Percentiles rank a stretch among this genome's conserved stretches.
These are phyloP conservation scores for Ailanthus altissimus DNA, from an alignment of 345 rosid species.

Conservation along the genomic window DNA sequence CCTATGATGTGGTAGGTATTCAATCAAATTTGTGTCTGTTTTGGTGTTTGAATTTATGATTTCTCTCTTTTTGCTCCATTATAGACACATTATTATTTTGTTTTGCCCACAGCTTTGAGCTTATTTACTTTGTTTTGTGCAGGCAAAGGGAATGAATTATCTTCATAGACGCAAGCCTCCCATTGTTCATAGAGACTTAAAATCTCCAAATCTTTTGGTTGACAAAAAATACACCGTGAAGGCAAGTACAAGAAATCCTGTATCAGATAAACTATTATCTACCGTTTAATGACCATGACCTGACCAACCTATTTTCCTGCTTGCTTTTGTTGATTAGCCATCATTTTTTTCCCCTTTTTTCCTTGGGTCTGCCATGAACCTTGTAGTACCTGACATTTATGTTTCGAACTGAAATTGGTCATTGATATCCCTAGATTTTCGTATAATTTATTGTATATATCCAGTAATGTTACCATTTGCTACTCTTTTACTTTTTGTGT, in stretches of 20 bases:
- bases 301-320: background rate
- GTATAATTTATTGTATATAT: background rate
- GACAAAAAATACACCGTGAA: conserved; percentile 97
- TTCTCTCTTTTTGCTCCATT: background rate
- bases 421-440: background rate
- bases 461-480: too few species aligned
- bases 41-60: background rate
- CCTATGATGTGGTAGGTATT: conserved; percentile 90
- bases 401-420: background rate
- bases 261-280: background rate
- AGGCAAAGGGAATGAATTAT: conserved; percentile 99
- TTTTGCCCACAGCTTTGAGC: conserved; percentile 14
- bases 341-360: background rate
- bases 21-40: background rate
- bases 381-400: background rate
- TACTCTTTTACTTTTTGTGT: too few species aligned
- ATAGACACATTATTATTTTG: background rate
- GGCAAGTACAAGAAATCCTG: conserved; percentile 37
- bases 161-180: conserved; percentile 96
- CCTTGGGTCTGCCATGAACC: background rate
- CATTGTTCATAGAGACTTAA: conserved; percentile 93
- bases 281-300: background rate
- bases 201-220: conserved; percentile 97
- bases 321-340: background rate
- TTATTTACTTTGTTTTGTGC: conserved; percentile 28